A percentile compares a stretch with the other conserved stretches of the same genome.
Evolutionary conservation across 352 stramenopile species (phyloP).

Genomic region (Phytophthora vignae): DNA sequence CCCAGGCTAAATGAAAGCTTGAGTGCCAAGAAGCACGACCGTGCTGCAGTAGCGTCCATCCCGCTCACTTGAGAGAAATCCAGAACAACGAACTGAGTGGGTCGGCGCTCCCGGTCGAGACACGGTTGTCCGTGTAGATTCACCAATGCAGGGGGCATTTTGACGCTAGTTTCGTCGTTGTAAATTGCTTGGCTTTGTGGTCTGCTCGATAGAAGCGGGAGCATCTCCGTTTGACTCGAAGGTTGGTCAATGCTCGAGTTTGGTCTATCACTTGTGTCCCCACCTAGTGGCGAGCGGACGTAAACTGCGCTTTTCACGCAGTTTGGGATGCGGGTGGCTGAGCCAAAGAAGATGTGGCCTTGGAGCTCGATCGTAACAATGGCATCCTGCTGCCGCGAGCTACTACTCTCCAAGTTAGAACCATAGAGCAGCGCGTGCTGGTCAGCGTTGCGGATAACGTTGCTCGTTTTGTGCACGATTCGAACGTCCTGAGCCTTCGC

Average conservation of each 20-base stretch:
- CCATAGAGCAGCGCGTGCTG: conserved; percentile 64
- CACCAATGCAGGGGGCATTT: conserved; percentile 33
- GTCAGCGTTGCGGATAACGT: conserved; percentile 69
- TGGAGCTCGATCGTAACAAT: conserved; percentile 77
- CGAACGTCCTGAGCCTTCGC: conserved; percentile 68
- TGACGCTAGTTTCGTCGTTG: conserved; percentile 17
- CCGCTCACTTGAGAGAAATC: conserved; percentile 84
- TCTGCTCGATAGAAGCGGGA: conserved; percentile 22
- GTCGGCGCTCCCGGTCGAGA: conserved; percentile 34
- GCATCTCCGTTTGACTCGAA: conserved; percentile 7
- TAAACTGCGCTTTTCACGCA: conserved; percentile 74
- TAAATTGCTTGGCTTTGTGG: conserved; percentile 16
- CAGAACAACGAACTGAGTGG: conserved; percentile 76
- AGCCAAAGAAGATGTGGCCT: conserved; percentile 85
- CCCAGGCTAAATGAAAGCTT: conserved; percentile 67
- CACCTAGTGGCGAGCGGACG: conserved; percentile 28
- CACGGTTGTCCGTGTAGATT: conserved; percentile 56
- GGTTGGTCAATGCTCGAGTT: neutral
- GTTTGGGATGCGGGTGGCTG: conserved; percentile 72
- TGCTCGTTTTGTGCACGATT: conserved; percentile 69
- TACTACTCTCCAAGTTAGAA: conserved; percentile 19
- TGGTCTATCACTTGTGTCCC: neutral
- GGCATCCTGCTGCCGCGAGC: conserved; percentile 47
- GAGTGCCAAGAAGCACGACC: conserved; percentile 74
- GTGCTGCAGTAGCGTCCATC: conserved; percentile 78